Base-by-base conservation (phyloP, 2,329 filamentous ascomycete species). In the Aspergillus pseudonomiae region DNA sequence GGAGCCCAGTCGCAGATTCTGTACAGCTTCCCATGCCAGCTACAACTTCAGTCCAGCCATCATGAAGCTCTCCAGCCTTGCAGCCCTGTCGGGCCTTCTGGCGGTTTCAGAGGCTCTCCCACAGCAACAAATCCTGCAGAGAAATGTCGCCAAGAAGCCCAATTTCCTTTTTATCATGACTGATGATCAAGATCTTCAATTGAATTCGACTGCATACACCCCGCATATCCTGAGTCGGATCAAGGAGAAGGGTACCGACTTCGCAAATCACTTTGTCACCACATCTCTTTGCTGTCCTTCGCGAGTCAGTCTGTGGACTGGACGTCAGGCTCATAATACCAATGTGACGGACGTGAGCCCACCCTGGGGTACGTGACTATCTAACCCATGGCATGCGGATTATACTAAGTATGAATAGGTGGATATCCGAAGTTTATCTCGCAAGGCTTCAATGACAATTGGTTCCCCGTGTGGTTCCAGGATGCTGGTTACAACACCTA, bases 81-180 rank as follows among this genome's bases (percentile, higher is more conserved):
- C 58, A 24, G 57, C 61, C 6, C 39, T 69, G 1, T 52, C 59
- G 5, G 64, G 68, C 45, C 59, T 72, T 14, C 28, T 71, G n/a
- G 63, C 58, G n/a, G 65, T 53, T 24, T 61, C 59, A 21, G 65
- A 71, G 16, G 63, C 65, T 2, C 28, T 65, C 19, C 50, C 59
- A 2, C 50, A 63, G 34, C 50, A 63, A 3, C 68, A 70, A 32
- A 32, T 59, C 3, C 59, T 70, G 14, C 63, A 71, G 26, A 66
- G 6, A 48, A 64, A 11, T 12, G 46, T 3, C 43, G 30, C 30
- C 30, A 69, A 65, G 34, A 69, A 65, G 26, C 80, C 84, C 0
- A 91, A 91, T 66, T 85, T 91, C 53, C 78, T 91, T 24, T 88
- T 91, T 70, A 86, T 91, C 62, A 79, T 91, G 45, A 89, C 87